phyloP scores from a whole-genome alignment of 305 asterid genomes.

The Salvia sclarea region DNA sequence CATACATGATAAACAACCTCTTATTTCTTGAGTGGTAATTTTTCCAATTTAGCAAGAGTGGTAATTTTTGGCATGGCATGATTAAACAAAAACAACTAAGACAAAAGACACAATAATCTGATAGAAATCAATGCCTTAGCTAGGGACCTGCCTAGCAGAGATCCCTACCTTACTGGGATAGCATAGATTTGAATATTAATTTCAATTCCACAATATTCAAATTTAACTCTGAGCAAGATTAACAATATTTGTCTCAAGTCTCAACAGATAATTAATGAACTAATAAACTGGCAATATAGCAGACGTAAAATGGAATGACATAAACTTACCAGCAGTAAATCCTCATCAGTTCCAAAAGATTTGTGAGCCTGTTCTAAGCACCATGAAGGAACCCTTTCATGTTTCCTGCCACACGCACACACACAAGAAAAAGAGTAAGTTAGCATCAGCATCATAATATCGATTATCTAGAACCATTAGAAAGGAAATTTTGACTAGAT shows the following conservation, averaged over 20 bases:
- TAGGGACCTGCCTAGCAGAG: background rate
- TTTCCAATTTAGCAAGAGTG: no score
- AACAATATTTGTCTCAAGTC: background rate
- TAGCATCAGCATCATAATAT: conserved; percentile 9
- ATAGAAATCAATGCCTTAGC: background rate
- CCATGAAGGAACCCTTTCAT: conserved; percentile 62
- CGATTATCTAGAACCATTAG: background rate
- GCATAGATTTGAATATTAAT: background rate
- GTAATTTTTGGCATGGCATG: no score
- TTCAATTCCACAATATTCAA: background rate
- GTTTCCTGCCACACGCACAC: conserved; percentile 46
- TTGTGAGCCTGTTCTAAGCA: conserved; percentile 83
- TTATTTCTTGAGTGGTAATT: background rate
- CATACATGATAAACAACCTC: background rate
- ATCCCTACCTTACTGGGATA: background rate
- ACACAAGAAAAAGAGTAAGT: background rate
- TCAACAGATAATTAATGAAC: background rate
- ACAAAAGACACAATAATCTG: background rate
- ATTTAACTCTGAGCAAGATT: background rate
- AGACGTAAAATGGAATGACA: background rate
- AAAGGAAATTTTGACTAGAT: background rate
- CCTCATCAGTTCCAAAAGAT: conserved; percentile 96
- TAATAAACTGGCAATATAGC: background rate
- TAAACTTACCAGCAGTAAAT: conserved; percentile 76
- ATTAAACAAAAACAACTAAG: no score